Evolutionary conservation across 495 filamentous ascomycete genomes (phyloP), one percentile per base, ranked within the genome.

Genomic region (Daldinia bambusicola): DNA sequence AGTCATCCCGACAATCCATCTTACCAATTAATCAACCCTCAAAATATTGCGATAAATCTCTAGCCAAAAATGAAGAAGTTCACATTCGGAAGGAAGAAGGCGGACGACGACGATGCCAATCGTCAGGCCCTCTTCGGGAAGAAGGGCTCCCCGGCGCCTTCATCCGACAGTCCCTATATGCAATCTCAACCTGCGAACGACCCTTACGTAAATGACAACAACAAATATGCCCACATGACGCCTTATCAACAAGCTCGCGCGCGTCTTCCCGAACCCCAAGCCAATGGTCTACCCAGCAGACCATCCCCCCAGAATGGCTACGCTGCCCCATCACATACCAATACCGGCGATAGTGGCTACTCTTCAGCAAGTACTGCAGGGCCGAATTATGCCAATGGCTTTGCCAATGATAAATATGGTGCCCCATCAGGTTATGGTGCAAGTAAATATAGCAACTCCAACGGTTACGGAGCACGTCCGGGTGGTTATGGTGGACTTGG

Each of bases 401-500:
- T 91, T 68, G 82, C 86, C 2, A 84, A 84, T 38, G 86, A 88
- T 30, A 86, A 81, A 58, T 90, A 89, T 77, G 89, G 88, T 38
- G 85, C 86, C 45, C 80, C 88, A 30, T 84, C 85, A 2, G 89
- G 89, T 51, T 93, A 92, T 72, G 91, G 90, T 12, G 78, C 78
- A 20, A 88, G 88, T 75, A 83, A 87, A 75, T 93, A 89, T 66
- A 86, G 87, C 51, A 80, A 75, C 71, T 70, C 69, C 13, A 67
- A 52, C 10, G 26, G 43, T 43, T 66, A 66, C 45, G 41, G 58
- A 69, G 51, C 51, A 40, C 86, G 90, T 38, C 79, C 85, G 57
- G 90, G 91, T 66, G 92, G 92, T 53, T 95, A 95, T 72, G 92
- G 92, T 51, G 90, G 90, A 30, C 72, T 93, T 50, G 90, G 89